Evolutionary conservation across 371 early-diverging fungal species (phyloP), one percentile per base, ranked within the genome.

Genomic region (Mortierella polycephala): DNA sequence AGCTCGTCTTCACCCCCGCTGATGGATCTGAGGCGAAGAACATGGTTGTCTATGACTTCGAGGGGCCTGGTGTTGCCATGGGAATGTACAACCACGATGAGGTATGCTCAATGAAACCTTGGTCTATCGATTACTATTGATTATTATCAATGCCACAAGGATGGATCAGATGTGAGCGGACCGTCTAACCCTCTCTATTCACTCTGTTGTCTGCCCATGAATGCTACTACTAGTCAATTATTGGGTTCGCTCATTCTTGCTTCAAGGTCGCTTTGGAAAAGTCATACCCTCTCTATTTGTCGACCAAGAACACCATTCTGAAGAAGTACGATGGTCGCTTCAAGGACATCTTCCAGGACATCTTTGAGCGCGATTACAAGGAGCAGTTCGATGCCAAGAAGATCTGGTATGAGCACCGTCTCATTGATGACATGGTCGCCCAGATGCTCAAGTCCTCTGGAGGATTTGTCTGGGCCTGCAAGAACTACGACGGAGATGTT

Each of bases 351-450:
- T 97, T 97, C 85, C 82, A 90, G 56, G 90, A 89, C 60, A 89
- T 96, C 71, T 97, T 94, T 81, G 91, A 94, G 59, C 83, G 84
- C 23, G 83, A 89, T 16, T 91, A 89, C 85, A 83, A 86, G 70
- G 67, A 81, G 52, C 84, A 88, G 45, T 94, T 91, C 72, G 90
- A 94, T 57, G 84, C 80, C 42, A 71, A 71, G 16, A 88, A 88
- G 60, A 91, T 96, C 81, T 96, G 94, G 94, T 96, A 96, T 76
- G 96, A 96, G 83, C 97, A 96, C 83, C 92, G 94, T 55, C 86
- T 97, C 67, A 96, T 97, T 75, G 97, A 97, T 83, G 97, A 97
- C 81, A 96, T 96, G 96, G 96, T 97, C 73, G 97, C 97, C 20
- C 96, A 96, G 85, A 93, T 92, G 53, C 85, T 97, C 79, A 97